phyloP scores from a whole-genome alignment of 352 stramenopile species.

The Globisporangium emineosum region DNA sequence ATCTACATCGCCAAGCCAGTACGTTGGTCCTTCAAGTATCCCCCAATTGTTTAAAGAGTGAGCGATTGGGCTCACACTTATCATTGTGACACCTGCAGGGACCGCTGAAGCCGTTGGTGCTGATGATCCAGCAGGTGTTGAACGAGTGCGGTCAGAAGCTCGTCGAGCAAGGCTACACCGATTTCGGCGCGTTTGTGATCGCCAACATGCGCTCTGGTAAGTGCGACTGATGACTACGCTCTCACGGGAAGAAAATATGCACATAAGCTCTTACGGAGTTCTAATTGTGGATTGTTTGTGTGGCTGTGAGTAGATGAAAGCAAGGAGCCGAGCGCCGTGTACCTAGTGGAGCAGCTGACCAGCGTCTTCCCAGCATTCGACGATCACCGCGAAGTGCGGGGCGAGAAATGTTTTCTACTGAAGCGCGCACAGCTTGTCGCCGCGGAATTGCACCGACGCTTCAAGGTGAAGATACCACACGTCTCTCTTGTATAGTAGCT shows the following conservation, averaged over 20 bases:
- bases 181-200: conserved; percentile 80
- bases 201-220: conserved; percentile 36
- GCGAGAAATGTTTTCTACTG: conserved; percentile 52
- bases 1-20: conserved; percentile 84
- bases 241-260: not conserved
- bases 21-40: not conserved
- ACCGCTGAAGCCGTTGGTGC: conserved; percentile 58
- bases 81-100: conserved; percentile 25
- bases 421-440: conserved; percentile 71
- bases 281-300: not conserved
- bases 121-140: conserved; percentile 58
- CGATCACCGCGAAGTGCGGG: conserved; percentile 50
- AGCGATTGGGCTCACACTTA: not conserved
- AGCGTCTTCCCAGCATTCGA: conserved; percentile 68
- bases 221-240: not conserved
- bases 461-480: conserved; percentile 39
- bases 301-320: conserved; percentile 11
- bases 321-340: conserved; percentile 33
- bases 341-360: conserved; percentile 56
- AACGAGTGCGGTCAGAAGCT: conserved; percentile 62
- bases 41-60: not conserved
- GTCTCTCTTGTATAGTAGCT: not conserved
- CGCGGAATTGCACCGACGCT: conserved; percentile 55
- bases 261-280: not conserved
- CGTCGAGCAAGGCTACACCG: conserved; percentile 38